These are phyloP conservation scores for Gardenia jasminoides DNA, from an alignment of 257 asterid genomes.

Conservation along the genomic window DNA sequence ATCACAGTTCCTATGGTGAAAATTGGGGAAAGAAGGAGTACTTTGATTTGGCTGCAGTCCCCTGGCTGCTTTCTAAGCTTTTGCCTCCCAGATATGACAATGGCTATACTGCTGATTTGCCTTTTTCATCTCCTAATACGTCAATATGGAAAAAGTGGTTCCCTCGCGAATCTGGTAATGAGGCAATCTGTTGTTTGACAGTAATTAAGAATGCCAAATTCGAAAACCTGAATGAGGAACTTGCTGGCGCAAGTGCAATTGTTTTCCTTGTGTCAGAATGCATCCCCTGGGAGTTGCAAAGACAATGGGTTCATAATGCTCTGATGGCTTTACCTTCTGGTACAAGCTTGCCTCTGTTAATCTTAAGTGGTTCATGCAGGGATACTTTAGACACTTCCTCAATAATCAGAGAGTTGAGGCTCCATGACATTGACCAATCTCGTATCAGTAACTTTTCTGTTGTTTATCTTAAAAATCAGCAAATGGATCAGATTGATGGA, in stretches of 20 bases:
- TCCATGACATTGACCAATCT: slow-evolving; percentile 53
- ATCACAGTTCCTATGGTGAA: slow-evolving; percentile 23
- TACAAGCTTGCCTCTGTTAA: slow-evolving; percentile 73
- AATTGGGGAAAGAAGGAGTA: slow-evolving; percentile 28
- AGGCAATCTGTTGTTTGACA: slow-evolving; percentile 63
- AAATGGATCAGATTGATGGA: slow-evolving; percentile 36
- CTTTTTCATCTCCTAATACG: slow-evolving; percentile 55
- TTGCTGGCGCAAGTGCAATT: slow-evolving; percentile 68
- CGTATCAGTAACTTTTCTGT: slow-evolving; percentile 37
- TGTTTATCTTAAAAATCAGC: slow-evolving; percentile 47
- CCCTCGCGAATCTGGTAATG: slow-evolving; percentile 41
- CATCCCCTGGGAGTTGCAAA: slow-evolving; percentile 59
- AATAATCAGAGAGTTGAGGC: slow-evolving; percentile 48
- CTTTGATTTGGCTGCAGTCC: slow-evolving; percentile 34
- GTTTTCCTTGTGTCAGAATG: slow-evolving; percentile 62
- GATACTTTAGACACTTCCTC: slow-evolving; percentile 41
- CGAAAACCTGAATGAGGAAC: slow-evolving; percentile 40
- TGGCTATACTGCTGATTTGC: slow-evolving; percentile 35
- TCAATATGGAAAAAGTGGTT: slow-evolving; percentile 82
- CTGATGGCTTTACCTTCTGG: slow-evolving; percentile 54
- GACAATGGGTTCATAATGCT: slow-evolving; percentile 54
- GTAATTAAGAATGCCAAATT: slow-evolving; percentile 51
- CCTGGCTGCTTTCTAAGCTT: slow-evolving; percentile 85
- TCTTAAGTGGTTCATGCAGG: slow-evolving; percentile 51
- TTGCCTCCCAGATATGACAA: slow-evolving; percentile 37